These are phyloP conservation scores for Tulasnella calospora DNA, from an alignment of 768 basidiomycete species.

Conservation along the genomic window DNA sequence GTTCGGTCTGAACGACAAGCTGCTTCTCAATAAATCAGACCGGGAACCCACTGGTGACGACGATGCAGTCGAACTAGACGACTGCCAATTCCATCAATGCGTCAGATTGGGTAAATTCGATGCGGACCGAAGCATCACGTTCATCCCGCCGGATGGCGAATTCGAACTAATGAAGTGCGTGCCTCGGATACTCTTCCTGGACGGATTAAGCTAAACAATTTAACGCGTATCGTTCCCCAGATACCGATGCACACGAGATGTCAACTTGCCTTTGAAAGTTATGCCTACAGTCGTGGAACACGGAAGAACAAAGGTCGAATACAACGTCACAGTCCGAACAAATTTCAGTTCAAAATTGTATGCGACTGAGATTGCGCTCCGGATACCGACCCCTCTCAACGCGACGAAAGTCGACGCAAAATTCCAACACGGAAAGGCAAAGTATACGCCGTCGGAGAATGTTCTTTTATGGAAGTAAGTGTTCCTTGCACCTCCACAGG, in stretches of 20 bases:
- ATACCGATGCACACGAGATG: constrained; percentile 92
- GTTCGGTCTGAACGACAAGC: constrained; percentile 96
- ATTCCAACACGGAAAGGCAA: constrained; percentile 88
- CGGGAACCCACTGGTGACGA: constrained; percentile 33
- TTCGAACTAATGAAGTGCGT: constrained; percentile 94
- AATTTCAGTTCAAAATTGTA: constrained; percentile 89
- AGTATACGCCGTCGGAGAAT: constrained; percentile 95
- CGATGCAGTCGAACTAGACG: constrained; percentile 86
- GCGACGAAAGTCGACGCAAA: constrained; percentile 91
- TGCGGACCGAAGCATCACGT: constrained; percentile 87
- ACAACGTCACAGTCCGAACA: constrained; percentile 79
- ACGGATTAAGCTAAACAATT: background rate
- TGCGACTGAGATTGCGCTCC: constrained; percentile 84
- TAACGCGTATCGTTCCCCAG: constrained; percentile 41
- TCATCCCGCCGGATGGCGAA: constrained; percentile 97
- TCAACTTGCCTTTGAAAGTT: constrained; percentile 86
- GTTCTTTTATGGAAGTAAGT: constrained; percentile 97
- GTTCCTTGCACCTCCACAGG: background rate
- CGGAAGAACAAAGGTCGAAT: constrained; percentile 86
- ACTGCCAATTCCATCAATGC: constrained; percentile 98
- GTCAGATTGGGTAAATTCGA: constrained; percentile 94
- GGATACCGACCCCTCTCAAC: constrained; percentile 95
- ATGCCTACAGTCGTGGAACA: constrained; percentile 91
- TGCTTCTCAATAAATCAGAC: constrained; percentile 83
- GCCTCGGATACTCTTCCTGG: background rate